A percentile compares a stretch with the other conserved stretches of the same genome.
Conservation (phyloP, 495 filamentous ascomycete genomes). For the Aspergillus diversus region DNA sequence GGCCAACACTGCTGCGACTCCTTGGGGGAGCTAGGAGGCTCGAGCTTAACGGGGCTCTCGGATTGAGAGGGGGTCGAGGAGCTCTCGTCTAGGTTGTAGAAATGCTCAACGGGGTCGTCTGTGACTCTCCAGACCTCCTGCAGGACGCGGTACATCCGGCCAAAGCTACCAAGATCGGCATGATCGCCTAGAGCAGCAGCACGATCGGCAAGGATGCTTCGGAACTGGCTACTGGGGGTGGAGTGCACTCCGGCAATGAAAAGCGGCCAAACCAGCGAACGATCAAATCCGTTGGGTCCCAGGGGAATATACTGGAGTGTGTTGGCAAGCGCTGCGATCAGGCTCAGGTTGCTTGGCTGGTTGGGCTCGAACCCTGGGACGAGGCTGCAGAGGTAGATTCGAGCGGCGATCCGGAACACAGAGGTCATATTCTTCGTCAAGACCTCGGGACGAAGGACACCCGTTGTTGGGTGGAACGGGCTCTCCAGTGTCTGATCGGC, state of each 20-base stretch:
- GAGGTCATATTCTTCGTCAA: conserved; percentile 84
- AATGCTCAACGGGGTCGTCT: conserved; percentile 51
- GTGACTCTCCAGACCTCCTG: conserved; percentile 80
- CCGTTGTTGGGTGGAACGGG: conserved; percentile 56
- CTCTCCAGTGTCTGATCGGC: conserved; percentile 57
- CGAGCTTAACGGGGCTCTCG: conserved; percentile 27
- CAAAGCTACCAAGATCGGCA: conserved; percentile 81
- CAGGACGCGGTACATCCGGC: conserved; percentile 76
- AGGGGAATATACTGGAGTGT: conserved; percentile 78
- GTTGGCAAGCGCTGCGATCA: conserved; percentile 73
- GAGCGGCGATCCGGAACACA: conserved; percentile 88
- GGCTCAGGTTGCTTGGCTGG: conserved; percentile 67
- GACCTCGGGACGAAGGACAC: conserved; percentile 77
- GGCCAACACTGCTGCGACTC: conserved; percentile 17
- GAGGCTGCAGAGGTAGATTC: conserved; percentile 92
- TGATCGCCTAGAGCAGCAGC: conserved; percentile 71
- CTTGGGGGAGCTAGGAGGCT: conserved; percentile 27
- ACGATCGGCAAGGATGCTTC: conserved; percentile 73
- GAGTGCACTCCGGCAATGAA: conserved; percentile 82
- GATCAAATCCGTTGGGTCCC: conserved; percentile 82
- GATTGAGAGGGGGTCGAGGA: conserved; percentile 14
- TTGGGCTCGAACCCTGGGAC: conserved; percentile 82
- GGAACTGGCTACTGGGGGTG: conserved; percentile 69
- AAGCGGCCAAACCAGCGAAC: conserved; percentile 89
- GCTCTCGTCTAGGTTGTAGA: conserved; percentile 33